These are phyloP conservation scores for Colletotrichum sp. DNA, from an alignment of 2,329 filamentous ascomycete genomes.

Conservation along the genomic window DNA sequence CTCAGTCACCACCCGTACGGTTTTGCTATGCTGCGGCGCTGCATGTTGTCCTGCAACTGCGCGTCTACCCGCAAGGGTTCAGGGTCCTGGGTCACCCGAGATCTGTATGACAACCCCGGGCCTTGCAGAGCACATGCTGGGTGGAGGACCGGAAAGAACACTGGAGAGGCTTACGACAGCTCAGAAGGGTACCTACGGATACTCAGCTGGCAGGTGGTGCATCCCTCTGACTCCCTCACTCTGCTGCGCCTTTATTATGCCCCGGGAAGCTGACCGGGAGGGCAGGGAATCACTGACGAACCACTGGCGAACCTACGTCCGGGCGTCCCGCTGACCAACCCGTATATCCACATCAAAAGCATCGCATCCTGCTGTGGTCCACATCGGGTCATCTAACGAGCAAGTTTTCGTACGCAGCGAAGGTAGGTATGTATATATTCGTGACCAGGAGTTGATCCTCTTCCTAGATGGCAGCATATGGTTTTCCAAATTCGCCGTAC, in stretches of 20 bases:
- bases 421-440: constrained; percentile 4
- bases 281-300: neutral
- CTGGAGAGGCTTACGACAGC: neutral
- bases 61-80: constrained; percentile 1
- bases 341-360: neutral
- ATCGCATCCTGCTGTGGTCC: neutral
- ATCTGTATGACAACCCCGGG: neutral
- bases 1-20: neutral
- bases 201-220: neutral
- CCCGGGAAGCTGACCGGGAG: neutral
- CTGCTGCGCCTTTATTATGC: neutral
- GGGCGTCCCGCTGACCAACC: neutral
- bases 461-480: neutral
- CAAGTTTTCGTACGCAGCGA: neutral
- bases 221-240: neutral
- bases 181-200: neutral
- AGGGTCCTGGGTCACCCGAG: neutral
- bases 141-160: neutral
- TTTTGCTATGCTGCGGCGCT: neutral
- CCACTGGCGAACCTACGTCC: neutral
- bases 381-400: neutral
- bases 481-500: constrained; percentile 5
- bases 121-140: neutral
- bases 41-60: neutral
- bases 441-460: neutral